phyloP scores from a whole-genome alignment of 768 basidiomycete genomes.

The Panaeolus papilionaceus region DNA sequence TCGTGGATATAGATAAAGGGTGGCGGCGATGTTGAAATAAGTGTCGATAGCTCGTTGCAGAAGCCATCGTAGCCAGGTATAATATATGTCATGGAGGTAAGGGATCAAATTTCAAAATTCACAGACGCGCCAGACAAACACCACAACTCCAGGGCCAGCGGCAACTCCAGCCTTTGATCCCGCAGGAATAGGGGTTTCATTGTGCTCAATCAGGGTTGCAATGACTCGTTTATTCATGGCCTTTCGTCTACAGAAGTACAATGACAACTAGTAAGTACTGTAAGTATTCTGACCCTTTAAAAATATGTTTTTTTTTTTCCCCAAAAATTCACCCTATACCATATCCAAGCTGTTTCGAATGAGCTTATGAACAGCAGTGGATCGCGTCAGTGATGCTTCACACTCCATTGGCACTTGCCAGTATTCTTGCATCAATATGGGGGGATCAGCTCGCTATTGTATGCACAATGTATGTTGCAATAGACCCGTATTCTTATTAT shows the following conservation, averaged over 20 bases:
- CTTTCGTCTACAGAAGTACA: no score
- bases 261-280: no score
- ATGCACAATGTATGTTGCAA: no score
- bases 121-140: not conserved
- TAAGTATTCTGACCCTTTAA: no score
- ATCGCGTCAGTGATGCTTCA: no score
- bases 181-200: no score
- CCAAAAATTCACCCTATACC: not conserved
- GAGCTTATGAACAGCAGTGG: not conserved
- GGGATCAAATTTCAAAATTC: not conserved
- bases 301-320: not conserved
- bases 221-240: no score
- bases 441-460: no score
- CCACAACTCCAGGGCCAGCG: not conserved
- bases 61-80: slow-evolving; percentile 35
- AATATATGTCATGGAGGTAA: not conserved
- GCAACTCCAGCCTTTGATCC: not conserved
- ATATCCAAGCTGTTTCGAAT: not conserved
- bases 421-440: no score
- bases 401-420: no score
- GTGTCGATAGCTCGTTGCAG: slow-evolving; percentile 40
- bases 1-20: slow-evolving; percentile 76
- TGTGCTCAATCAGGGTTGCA: no score
- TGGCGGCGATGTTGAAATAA: slow-evolving; percentile 52
- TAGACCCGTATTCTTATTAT: no score